Base-by-base conservation (phyloP, 2,329 filamentous ascomycete genomes). In the Ophiobolus disseminans region DNA sequence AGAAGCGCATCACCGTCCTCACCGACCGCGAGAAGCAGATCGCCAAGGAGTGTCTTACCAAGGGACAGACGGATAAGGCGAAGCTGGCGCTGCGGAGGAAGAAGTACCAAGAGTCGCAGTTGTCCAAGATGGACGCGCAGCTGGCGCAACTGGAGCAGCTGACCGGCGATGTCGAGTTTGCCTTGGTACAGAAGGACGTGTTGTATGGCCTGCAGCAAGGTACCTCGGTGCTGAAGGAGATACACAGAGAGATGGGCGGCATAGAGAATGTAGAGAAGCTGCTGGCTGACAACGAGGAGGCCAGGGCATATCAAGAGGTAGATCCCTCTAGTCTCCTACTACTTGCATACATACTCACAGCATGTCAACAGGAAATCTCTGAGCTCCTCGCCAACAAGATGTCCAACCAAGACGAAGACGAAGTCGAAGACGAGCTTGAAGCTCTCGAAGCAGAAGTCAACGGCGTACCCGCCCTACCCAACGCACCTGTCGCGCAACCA, bases 151-250 rank as follows among this genome's bases (percentile, higher is more conserved):
- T 99, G 16, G 92, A 99, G 78, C 86, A 90, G 68, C 79, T 99
- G 60, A 94, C 90, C 7, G 85, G 85, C 45, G 91, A 86, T 70
- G 91, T 99, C 65, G 94, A 99, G 76, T 99, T 99, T 75, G 91
- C 94, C 30, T 83, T 93, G 20, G 94, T 99, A 60, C 93, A 97
- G 73, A 97, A 97, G 77, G 94, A 97, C 77, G 89, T 99, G 28
- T 72, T 99, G 3, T 97, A 90, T 74, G 94, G 94, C 0, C 75
- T 99, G 64, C 88, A 95, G 75, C 91, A 97, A 78, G 93, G 93
- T 31, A 97, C 92, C 0, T 84, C 83, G 55, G 94, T 97, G 26
- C 80, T 99, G 51, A 86, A 90, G 70, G 89, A 94, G 73, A 97
- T 99, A 49, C 89, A 97, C 72, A 85, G 84, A 65, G 93, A 99